Evolutionary conservation across 1,284 basidiomycete species (phyloP).

Genomic region (Stereum hirsutum): DNA sequence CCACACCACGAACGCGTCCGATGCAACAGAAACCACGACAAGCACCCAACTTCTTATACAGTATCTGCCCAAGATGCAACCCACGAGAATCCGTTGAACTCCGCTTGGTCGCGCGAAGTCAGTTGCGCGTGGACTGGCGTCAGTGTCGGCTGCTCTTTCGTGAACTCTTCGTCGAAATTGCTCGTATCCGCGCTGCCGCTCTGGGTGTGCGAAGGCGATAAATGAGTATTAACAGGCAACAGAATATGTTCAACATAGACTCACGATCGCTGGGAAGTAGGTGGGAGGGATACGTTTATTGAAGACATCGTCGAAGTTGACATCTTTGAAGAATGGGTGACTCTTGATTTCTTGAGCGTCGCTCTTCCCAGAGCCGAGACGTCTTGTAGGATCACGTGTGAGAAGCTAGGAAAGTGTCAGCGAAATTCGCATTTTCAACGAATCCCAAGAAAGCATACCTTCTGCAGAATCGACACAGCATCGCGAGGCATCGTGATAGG

Average conservation of each 20-base stretch:
- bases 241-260: conserved; percentile 19
- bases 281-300: conserved; percentile 96
- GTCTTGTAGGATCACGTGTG: conserved; percentile 86
- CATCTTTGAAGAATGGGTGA: conserved; percentile 98
- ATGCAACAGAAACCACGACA: neutral
- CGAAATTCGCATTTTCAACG: neutral
- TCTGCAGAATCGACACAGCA: conserved; percentile 92
- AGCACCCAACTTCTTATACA: conserved; percentile 5
- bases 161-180: conserved; percentile 97
- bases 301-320: conserved; percentile 93
- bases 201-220: conserved; percentile 28
- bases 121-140: conserved; percentile 97
- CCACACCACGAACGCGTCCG: conserved; percentile 6
- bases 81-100: conserved; percentile 97
- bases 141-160: conserved; percentile 91
- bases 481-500: conserved; percentile 99
- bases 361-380: conserved; percentile 88
- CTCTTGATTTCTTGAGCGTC: conserved; percentile 98
- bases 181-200: conserved; percentile 75
- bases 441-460: conserved; percentile 37
- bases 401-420: conserved; percentile 52
- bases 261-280: conserved; percentile 93
- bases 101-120: conserved; percentile 86
- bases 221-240: conserved; percentile 11
- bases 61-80: conserved; percentile 26